Evolutionary conservation across 805 yeast genomes (phyloP).

Genomic region (Wickerhamomyces hampshirensis): DNA sequence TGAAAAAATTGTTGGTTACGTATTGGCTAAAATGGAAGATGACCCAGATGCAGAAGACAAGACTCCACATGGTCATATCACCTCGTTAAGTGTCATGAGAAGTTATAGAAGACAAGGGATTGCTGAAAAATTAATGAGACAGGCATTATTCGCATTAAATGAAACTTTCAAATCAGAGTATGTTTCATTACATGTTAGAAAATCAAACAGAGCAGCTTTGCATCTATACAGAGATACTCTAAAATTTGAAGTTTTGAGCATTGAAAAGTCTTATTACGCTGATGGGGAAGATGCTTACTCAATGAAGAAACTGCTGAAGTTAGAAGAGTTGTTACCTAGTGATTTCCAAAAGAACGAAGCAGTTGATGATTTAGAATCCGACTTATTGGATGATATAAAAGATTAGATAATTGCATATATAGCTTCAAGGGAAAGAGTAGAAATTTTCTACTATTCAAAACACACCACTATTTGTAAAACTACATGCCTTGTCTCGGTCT

Average conservation of each 20-base stretch:
- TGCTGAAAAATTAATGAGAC: conserved; percentile 89
- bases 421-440: not conserved
- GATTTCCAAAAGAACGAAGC: conserved; percentile 42
- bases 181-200: conserved; percentile 90
- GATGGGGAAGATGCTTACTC: conserved; percentile 98
- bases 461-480: too few species aligned
- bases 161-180: conserved; percentile 79
- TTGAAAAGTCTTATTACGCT: conserved; percentile 88
- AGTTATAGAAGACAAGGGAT: conserved; percentile 93
- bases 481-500: too few species aligned
- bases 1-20: conserved; percentile 93
- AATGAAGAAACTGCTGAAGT: conserved; percentile 68
- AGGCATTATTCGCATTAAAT: conserved; percentile 69
- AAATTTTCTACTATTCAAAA: not conserved
- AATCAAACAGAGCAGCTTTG: conserved; percentile 89
- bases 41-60: conserved; percentile 73
- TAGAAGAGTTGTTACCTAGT: conserved; percentile 60
- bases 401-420: conserved; percentile 5
- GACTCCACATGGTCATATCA: conserved; percentile 85
- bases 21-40: conserved; percentile 94
- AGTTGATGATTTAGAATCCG: conserved; percentile 53
- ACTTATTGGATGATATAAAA: conserved; percentile 35
- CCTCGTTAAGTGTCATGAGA: conserved; percentile 92
- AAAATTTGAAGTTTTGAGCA: conserved; percentile 71
- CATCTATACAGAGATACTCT: conserved; percentile 86